phyloP scores from a whole-genome alignment of 176 grass and related monocot species.

The Rhipidocladum racemiflorum region DNA sequence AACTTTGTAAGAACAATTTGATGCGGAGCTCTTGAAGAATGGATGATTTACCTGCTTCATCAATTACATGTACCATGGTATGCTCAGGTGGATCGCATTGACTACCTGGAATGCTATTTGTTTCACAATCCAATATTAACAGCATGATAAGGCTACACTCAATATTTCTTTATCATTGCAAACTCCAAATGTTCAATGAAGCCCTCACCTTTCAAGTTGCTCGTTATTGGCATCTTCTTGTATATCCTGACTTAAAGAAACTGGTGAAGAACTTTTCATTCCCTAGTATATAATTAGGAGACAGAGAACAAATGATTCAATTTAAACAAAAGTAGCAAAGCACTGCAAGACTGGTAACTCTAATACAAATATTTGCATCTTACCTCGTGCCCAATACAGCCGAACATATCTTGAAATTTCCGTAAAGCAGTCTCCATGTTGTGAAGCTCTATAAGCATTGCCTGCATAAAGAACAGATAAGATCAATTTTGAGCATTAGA shows the following conservation, averaged over 20 bases:
- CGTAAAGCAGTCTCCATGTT: conserved; percentile 48
- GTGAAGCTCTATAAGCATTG: conserved; percentile 55
- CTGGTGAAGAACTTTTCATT: background rate
- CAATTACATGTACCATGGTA: background rate
- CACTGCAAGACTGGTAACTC: background rate
- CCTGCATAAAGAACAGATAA: conserved; percentile 29
- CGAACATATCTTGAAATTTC: conserved; percentile 43
- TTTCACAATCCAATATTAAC: background rate
- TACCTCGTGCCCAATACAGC: conserved; percentile 35
- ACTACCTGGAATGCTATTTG: conserved; percentile 34
- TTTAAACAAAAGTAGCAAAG: conserved; percentile 6
- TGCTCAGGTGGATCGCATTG: conserved; percentile 18
- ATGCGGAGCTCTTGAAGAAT: background rate
- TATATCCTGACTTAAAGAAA: conserved; percentile 16
- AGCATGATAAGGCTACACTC: background rate
- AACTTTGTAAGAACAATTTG: background rate
- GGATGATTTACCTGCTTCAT: conserved; percentile 26
- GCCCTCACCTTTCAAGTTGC: conserved; percentile 21
- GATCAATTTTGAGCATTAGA: conserved; percentile 2
- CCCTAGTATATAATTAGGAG: conserved; percentile 17
- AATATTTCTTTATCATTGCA: background rate
- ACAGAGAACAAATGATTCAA: background rate
- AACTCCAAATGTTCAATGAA: conserved; percentile 11
- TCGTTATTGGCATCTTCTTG: background rate
- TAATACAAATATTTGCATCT: background rate